A percentile compares a stretch with the other conserved stretches of the same genome.
phyloP scores from a whole-genome alignment of 306 rosid species.

The Cyamopsis tetragonoloba region DNA sequence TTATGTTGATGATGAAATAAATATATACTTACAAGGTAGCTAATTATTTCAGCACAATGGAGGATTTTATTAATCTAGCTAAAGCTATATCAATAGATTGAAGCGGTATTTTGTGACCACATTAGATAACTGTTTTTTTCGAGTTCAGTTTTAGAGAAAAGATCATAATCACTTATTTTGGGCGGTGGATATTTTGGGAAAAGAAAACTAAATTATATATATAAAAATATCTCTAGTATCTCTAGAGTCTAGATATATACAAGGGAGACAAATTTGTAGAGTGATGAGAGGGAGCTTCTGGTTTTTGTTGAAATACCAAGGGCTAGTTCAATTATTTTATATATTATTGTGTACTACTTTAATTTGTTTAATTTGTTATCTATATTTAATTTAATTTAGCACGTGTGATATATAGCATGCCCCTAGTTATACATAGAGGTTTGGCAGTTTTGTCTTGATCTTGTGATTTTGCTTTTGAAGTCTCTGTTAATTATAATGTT shows the following conservation, averaged over 20 bases:
- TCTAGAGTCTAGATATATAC: not conserved
- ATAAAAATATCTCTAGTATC: too few relatives aligned
- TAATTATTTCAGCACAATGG: too few relatives aligned
- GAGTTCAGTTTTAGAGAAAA: too few relatives aligned
- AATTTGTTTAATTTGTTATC: not conserved
- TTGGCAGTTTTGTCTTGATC: constrained; percentile 24
- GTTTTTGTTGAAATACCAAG: constrained; percentile 7
- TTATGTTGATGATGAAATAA: too few relatives aligned
- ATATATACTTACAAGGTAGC: too few relatives aligned
- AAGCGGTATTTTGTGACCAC: too few relatives aligned
- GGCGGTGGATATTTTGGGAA: too few relatives aligned
- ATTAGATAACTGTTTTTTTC: too few relatives aligned
- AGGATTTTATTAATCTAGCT: too few relatives aligned
- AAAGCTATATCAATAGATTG: too few relatives aligned
- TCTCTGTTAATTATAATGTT: constrained; percentile 26
- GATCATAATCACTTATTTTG: too few relatives aligned
- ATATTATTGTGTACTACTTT: not conserved
- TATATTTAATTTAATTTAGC: constrained; percentile 14
- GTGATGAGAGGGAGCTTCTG: not conserved
- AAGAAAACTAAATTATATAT: too few relatives aligned
- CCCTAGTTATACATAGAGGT: constrained; percentile 21
- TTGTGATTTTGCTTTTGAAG: constrained; percentile 28
- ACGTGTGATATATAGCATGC: not conserved
- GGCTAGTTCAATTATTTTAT: not conserved
- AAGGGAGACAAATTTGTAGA: constrained; percentile 1